phyloP scores from a whole-genome alignment of 805 yeast genomes.

The Wickerhamomyces mucosus region DNA sequence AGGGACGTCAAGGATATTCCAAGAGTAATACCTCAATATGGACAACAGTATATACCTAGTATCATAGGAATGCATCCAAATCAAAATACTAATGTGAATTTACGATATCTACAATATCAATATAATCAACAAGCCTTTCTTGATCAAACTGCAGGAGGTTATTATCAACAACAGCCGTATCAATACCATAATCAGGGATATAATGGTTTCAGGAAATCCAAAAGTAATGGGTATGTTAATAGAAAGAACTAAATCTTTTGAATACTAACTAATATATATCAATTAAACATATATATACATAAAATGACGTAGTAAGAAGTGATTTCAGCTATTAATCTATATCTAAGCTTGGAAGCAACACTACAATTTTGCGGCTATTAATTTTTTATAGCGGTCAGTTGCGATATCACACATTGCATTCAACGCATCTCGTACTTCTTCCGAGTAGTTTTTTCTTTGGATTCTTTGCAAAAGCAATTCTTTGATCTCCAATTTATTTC shows the following conservation, averaged over 20 bases:
- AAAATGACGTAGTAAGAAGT: too few species aligned
- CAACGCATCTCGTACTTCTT: constrained; percentile 60
- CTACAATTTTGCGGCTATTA: too few species aligned
- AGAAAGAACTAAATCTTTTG: too few species aligned
- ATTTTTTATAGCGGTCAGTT: constrained; percentile 56
- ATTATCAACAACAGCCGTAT: neutral
- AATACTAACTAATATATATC: too few species aligned
- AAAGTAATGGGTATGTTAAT: neutral
- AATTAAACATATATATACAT: too few species aligned
- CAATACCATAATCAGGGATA: neutral
- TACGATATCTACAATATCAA: neutral
- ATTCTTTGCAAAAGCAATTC: constrained; percentile 52
- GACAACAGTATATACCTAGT: constrained; percentile 4
- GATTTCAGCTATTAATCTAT: too few species aligned
- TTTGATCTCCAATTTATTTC: constrained; percentile 59
- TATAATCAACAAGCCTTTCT: neutral
- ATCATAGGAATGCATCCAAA: constrained; percentile 5
- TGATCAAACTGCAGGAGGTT: neutral
- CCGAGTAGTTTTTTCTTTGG: constrained; percentile 36
- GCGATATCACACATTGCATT: constrained; percentile 93
- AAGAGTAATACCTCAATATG: constrained; percentile 6
- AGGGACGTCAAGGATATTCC: constrained; percentile 3
- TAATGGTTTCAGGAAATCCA: neutral
- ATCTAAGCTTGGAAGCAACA: too few species aligned
- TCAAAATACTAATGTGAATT: neutral